Evolutionary conservation across 163 green algal species (phyloP), one percentile per base, ranked within the genome.

Genomic region (Coccomyxa subellipsoidea): DNA sequence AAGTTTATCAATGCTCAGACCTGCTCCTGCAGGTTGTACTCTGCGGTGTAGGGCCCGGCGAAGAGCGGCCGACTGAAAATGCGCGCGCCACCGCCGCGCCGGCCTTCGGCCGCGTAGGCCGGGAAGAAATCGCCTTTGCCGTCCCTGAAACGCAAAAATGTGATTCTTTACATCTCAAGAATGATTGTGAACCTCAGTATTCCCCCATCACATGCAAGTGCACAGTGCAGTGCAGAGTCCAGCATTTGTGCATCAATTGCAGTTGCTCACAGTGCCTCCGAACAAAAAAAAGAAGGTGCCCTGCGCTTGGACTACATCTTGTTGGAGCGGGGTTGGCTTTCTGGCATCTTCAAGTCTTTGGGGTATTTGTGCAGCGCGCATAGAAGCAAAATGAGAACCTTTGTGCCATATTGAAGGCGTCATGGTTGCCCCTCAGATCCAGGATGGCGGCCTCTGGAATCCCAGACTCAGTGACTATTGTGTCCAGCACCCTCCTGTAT

Each of bases 391-490:
- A 59, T 1, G 47, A 31, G 18, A 32, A 84, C 83, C 83, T 84
- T 35, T 80, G 7, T 29, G 39, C 31, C 35, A 89, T 81, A 72
- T 94, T 88, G 77, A 97, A 97, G 0, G 81, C 84, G 84, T 97
- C 94, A 80, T 97, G 94, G 77, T 97, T 97, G 40, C 94, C 94
- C 9, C 92, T 83, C 38, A 93, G 27, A 79, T 96, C 92, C 8
- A 94, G 81, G 7, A 96, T 72, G 0, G 32, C 35, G 10, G 72
- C n/a, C n/a, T 79, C 69, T 23, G 82, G 78, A 34, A 92, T n/a
- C 0, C 86, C 80, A 1, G 81, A 77, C 23, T 66, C 77, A 31
- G 38, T 7, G 1, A 25, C 70, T 3, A 94, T 72, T 0, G 36
- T 35, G 31, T 81, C 59, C n/a, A 92, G 38, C n/a, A 88, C 40